Evolutionary conservation across 2,329 filamentous ascomycete genomes (phyloP), one percentile per base, ranked within the genome.

Genomic region (Fusarium ramigenum): DNA sequence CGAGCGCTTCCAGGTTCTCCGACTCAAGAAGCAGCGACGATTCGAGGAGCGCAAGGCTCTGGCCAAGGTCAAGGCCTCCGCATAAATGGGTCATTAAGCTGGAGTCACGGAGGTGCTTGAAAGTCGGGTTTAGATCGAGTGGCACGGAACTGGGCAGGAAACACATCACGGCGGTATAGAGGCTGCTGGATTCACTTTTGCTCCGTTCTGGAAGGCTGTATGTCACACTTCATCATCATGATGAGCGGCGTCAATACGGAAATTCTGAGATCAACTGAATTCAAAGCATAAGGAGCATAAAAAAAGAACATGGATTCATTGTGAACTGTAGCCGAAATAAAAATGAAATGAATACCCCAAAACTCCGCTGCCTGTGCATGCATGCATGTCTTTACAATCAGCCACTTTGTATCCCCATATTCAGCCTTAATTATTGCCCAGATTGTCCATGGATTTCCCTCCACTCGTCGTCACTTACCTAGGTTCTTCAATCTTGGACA

Each of bases 1-100:
- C 84, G 96, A 99, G 90, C 93, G 96, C 86, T 99, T 98, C 94
- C 98, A 99, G 93, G 96, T 98, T 82, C 90, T 98, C 91, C 93
- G 96, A 87, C 90, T 98, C 88, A 97, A 96, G 93, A 99, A 99
- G 92, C 95, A 98, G 93, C 94, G 95, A 85, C 93, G 95, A 85
- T 98, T 97, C 88, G 95, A 98, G 90, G 93, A 97, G 87, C 93
- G 93, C 88, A 98, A 98, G 93, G 92, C 94, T 82, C 90, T 97
- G 84, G 94, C 95, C 84, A 97, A 97, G 91, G 88, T 97, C 87
- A 93, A 93, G 89, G 92, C 93, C 81, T 87, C 92, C 81, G 92
- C 93, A 85, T 94, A 93, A 87, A 84, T 82, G 75, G 74, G 77
- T 76, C 73, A 83, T 84, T 82, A 75, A 75, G 75, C 68, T 78